Conservation (phyloP, 768 basidiomycete species). For the Sporobolomyces pararoseus region DNA sequence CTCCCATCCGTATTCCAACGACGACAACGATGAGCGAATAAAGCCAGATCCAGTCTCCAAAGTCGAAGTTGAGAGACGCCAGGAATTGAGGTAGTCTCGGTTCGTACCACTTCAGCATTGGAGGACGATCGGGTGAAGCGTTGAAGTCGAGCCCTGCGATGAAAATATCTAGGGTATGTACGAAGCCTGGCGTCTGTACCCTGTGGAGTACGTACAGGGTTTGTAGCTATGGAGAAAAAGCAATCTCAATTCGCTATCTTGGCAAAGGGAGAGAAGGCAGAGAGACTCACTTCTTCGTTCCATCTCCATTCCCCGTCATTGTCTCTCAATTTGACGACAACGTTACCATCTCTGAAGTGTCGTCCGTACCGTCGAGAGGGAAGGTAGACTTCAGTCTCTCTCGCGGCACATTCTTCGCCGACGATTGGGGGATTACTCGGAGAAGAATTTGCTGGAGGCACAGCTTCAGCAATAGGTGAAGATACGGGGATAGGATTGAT, state of each 20-base stretch:
- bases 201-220: conserved; percentile 65
- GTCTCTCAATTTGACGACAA: conserved; percentile 61
- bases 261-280: no score
- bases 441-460: conserved; percentile 15
- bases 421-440: conserved; percentile 51
- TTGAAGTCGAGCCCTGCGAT: neutral
- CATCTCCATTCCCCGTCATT: conserved; percentile 56
- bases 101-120: conserved; percentile 24
- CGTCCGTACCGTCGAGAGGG: conserved; percentile 59
- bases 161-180: conserved; percentile 35
- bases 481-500: conserved; percentile 60
- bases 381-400: conserved; percentile 76
- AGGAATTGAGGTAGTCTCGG: conserved; percentile 2
- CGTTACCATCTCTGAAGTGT: conserved; percentile 49
- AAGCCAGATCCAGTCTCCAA: conserved; percentile 11
- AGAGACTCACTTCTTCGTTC: conserved; percentile 55
- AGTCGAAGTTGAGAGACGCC: neutral
- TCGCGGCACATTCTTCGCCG: conserved; percentile 51
- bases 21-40: neutral
- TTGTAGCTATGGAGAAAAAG: conserved; percentile 53
- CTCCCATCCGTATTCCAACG: neutral
- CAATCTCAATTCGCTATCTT: no score
- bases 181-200: conserved; percentile 14
- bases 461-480: conserved; percentile 16
- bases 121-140: conserved; percentile 14